These are phyloP conservation scores for Oryza meyeriana DNA, from an alignment of 176 grass and related monocot species.

Conservation along the genomic window DNA sequence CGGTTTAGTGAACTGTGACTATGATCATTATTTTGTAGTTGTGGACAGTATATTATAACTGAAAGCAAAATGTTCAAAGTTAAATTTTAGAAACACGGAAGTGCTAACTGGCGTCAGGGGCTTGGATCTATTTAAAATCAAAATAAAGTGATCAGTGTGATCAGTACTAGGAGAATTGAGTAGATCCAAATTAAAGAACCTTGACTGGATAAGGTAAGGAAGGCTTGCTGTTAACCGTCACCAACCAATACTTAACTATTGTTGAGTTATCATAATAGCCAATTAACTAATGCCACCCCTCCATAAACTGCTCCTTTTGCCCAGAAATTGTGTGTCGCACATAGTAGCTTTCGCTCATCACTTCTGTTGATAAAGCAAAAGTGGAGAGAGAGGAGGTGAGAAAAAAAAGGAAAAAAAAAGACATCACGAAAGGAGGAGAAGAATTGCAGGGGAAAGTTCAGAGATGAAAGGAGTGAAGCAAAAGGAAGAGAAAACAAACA, in stretches of 20 bases:
- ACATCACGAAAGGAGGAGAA: not conserved
- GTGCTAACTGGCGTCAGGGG: not conserved
- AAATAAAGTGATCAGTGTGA: not conserved
- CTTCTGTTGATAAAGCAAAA: slow-evolving; percentile 47
- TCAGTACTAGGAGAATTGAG: not conserved
- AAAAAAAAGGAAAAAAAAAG: not conserved
- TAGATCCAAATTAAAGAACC: not conserved
- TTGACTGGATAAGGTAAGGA: not conserved
- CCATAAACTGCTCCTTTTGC: slow-evolving; percentile 30
- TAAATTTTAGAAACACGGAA: too few relatives aligned
- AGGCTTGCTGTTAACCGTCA: not conserved
- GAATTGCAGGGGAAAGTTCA: slow-evolving; percentile 31
- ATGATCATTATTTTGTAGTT: too few relatives aligned
- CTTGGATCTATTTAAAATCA: not conserved
- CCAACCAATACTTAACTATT: not conserved
- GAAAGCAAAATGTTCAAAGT: not conserved
- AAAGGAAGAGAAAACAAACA: slow-evolving; percentile 48
- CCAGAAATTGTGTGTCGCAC: slow-evolving; percentile 28
- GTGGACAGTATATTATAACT: not conserved
- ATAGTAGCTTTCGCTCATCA: slow-evolving; percentile 27
- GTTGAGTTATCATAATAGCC: not conserved
- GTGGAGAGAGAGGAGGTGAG: not conserved
- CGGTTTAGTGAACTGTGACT: not conserved
- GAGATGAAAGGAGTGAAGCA: slow-evolving; percentile 35
- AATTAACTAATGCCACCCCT: slow-evolving; percentile 28